Evolutionary conservation across 768 basidiomycete genomes (phyloP).

Genomic region (Suillus decipiens): DNA sequence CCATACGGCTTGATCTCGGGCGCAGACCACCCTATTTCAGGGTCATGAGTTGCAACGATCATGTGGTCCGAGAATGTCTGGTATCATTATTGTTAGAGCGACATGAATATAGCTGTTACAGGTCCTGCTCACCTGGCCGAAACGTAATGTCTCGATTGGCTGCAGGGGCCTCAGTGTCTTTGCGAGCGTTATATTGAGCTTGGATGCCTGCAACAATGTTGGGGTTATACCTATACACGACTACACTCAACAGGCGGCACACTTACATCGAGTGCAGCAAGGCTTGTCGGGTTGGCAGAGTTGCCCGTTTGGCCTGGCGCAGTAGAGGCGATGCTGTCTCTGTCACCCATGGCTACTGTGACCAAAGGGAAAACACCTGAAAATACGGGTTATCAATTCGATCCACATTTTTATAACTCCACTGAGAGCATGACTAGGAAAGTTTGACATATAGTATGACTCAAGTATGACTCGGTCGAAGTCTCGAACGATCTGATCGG

Average conservation of each 20-base stretch:
- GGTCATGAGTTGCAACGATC: conserved; percentile 66
- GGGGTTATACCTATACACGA: background rate
- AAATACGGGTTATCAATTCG: background rate
- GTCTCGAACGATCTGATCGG: background rate
- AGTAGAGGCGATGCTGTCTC: background rate
- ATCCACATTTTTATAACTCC: background rate
- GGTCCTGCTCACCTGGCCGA: conserved; percentile 52
- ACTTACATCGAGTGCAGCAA: conserved; percentile 24
- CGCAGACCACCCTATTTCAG: conserved; percentile 63
- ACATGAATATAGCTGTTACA: conserved; percentile 7
- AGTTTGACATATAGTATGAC: background rate
- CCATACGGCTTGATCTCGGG: conserved; percentile 76
- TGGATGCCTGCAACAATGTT: conserved; percentile 48
- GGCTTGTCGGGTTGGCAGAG: background rate
- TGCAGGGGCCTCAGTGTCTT: conserved; percentile 53
- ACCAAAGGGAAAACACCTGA: background rate
- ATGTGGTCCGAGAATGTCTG: conserved; percentile 79
- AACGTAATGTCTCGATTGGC: conserved; percentile 46
- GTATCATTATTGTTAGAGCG: background rate
- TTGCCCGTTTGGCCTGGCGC: background rate
- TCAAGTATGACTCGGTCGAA: background rate
- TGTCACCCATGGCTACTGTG: background rate
- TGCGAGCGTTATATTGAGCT: conserved; percentile 49
- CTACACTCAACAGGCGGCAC: background rate
- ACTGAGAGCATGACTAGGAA: background rate